Conservation (phyloP, 2,329 filamentous ascomycete genomes). For the Xylariaceae sp. region DNA sequence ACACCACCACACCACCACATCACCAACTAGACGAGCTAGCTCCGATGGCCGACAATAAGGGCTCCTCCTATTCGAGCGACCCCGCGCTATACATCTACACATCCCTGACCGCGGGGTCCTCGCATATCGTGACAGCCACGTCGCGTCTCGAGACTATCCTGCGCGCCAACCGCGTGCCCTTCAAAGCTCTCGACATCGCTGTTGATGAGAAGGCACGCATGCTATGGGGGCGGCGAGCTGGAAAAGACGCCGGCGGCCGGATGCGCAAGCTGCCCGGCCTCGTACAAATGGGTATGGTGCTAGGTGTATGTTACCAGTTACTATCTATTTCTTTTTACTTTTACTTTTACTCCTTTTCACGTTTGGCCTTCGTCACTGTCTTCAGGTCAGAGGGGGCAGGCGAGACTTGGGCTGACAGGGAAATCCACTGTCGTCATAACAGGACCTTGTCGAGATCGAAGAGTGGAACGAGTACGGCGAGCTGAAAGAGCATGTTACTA, state of each 20-base stretch:
- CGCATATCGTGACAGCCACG: conserved; percentile 93
- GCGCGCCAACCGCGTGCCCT: conserved; percentile 89
- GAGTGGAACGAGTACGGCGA: conserved; percentile 99
- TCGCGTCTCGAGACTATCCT: conserved; percentile 94
- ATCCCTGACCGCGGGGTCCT: conserved; percentile 90
- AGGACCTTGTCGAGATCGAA: conserved; percentile 93
- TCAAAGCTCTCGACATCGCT: conserved; percentile 86
- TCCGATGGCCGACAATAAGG: conserved; percentile 24
- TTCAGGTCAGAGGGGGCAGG: background rate
- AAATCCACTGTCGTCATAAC: background rate
- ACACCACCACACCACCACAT: background rate
- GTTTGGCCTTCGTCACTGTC: background rate
- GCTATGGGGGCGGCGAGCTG: conserved; percentile 80
- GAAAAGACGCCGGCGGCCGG: conserved; percentile 61
- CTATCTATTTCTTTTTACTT: background rate
- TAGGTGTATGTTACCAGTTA: conserved; percentile 63
- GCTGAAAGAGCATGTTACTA: conserved; percentile 76
- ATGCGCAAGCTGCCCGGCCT: conserved; percentile 78
- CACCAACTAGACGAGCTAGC: background rate
- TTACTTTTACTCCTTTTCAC: background rate
- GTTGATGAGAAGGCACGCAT: conserved; percentile 84
- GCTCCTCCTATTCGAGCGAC: conserved; percentile 53
- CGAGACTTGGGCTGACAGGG: conserved; percentile 7
- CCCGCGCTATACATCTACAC: conserved; percentile 89
- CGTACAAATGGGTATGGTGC: conserved; percentile 78